Conservation (phyloP, 495 filamentous ascomycete species). For the Neurospora intermedia region DNA sequence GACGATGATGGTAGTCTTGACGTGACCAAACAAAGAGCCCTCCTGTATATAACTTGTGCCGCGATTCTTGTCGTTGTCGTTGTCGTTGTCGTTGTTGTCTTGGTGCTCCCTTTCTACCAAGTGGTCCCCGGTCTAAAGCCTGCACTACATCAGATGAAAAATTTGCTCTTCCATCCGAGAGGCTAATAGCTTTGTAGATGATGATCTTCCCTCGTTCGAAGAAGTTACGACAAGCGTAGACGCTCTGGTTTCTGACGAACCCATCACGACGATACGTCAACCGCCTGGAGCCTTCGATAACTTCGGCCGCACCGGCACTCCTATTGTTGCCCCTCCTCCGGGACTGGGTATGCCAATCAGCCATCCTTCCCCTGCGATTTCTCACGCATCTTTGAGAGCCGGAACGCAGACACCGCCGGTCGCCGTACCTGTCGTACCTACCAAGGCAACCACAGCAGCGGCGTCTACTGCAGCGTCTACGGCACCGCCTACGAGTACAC, state of each 20-base stretch:
- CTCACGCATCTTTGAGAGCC: conserved; percentile 12
- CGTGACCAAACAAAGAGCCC: conserved; percentile 28
- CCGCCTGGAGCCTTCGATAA: conserved; percentile 31
- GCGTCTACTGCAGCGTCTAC: not conserved
- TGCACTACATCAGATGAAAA: conserved; percentile 13
- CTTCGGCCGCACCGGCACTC: conserved; percentile 43
- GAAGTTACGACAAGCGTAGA: conserved; percentile 45
- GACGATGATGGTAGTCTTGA: conserved; percentile 44
- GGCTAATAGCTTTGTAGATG: conserved; percentile 35
- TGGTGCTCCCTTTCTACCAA: conserved; percentile 9
- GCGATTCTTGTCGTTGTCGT: conserved; percentile 3
- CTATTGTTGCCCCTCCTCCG: conserved; percentile 45
- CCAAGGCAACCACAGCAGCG: conserved; percentile 6
- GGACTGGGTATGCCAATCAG: conserved; percentile 50
- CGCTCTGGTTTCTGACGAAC: conserved; percentile 44
- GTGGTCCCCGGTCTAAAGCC: conserved; percentile 10
- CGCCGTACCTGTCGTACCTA: conserved; percentile 12
- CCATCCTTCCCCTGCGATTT: conserved; percentile 34
- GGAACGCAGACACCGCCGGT: conserved; percentile 15
- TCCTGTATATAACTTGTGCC: conserved; percentile 24
- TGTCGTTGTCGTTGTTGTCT: conserved; percentile 11
- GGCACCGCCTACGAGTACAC: not conserved
- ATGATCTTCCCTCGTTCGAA: conserved; percentile 39
- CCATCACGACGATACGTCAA: conserved; percentile 15
- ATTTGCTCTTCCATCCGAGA: conserved; percentile 16